Evolutionary conservation across 2,329 filamentous ascomycete species (phyloP).

Genomic region (Fusarium pseudoanthophilum): DNA sequence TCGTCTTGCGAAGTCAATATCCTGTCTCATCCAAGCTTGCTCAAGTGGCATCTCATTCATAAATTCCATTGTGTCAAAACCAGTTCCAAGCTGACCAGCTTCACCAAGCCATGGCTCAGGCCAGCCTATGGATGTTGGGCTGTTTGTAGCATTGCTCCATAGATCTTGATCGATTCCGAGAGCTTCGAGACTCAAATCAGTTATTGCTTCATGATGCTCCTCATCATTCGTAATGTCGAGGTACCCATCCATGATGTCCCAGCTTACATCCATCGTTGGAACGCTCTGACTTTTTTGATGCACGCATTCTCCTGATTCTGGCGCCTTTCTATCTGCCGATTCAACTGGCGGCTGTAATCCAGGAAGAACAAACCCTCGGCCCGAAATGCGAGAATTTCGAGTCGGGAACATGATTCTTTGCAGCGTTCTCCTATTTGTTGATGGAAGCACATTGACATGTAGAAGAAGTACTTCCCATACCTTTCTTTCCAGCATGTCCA

Average conservation of each 20-base stretch:
- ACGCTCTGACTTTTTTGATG: neutral
- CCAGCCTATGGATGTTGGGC: neutral
- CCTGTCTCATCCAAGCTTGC: neutral
- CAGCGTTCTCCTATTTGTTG: neutral
- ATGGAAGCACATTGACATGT: conserved; percentile 18
- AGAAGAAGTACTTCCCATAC: conserved; percentile 44
- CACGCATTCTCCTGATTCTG: neutral
- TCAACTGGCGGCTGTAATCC: neutral
- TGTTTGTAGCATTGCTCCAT: neutral
- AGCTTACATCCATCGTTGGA: conserved; percentile 18
- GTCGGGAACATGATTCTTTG: neutral
- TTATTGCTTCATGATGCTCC: neutral
- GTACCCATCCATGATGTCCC: conserved; percentile 5
- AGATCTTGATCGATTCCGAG: neutral
- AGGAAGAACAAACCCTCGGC: too few species aligned
- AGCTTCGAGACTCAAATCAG: neutral
- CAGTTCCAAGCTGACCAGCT: neutral
- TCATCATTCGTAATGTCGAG: neutral
- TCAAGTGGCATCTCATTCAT: neutral
- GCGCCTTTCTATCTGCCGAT: neutral
- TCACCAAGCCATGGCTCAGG: neutral
- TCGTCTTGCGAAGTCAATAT: neutral
- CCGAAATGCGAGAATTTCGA: neutral
- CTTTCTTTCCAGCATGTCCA: conserved; percentile 28
- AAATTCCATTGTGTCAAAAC: neutral